Evolutionary conservation across 73 alveolate species (phyloP), one percentile per base, ranked within the genome.

Genomic region (Paramecium tetraurelia): DNA sequence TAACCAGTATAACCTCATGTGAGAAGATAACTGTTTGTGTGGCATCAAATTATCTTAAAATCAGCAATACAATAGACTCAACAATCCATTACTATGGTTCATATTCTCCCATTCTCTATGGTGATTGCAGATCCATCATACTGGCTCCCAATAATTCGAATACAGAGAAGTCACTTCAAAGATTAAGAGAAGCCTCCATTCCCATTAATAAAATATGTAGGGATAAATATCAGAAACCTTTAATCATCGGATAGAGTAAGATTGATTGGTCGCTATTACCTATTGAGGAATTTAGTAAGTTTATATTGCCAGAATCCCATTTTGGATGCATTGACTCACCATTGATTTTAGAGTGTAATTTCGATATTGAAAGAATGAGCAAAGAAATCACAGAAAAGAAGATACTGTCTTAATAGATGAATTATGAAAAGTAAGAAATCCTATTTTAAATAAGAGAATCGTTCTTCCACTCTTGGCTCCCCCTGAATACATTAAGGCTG

Each of bases 81-180:
- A 69, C 59, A 71, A 75, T 92, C 11, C 89, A 86, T 86, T 86
- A 86, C 58, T 92, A 58, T 86, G 93, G 94, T 12, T 70, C 90
- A 18, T 92, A 53, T 31, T 38, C 70, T 24, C 95, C 95, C 1
- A 86, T 92, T 12, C 50, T 92, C 4, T 92, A 86, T 92, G 95
- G 95, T 38, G 95, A 92, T 63, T 77, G 89, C 86, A 85, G 95
- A 43, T 57, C 85, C 8, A 83, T 92, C 21, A 63, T 75, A 4
- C 68, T 92, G 21, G 94, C 94, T n/a, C 95, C 95, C 5, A 59
- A 92, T 86, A 92, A 86, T 59, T 93, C 85, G n/a, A 92, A 86
- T 86, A 50, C 63, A 36, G 63, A 20, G 20, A 90, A 92, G 18
- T 22, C 83, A 41, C 63, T 86, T 63, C 44, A 86, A 40, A 68